Percentiles rank a stretch among this genome's conserved stretches.
Evolutionary conservation across 2,329 filamentous ascomycete genomes (phyloP).

Genomic region (Juglanconis sp.): DNA sequence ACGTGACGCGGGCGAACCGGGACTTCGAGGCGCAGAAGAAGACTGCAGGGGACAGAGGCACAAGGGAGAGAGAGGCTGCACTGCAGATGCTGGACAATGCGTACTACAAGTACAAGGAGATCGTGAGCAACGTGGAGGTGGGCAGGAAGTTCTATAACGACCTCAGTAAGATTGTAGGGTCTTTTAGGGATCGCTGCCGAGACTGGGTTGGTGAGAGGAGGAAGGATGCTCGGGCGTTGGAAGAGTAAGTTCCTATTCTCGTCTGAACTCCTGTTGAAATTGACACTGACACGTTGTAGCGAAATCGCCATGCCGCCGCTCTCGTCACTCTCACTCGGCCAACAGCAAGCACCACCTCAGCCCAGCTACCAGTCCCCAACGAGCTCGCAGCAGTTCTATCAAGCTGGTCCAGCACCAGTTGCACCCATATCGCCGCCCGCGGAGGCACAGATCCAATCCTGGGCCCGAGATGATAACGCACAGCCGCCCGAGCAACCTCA

Average conservation of each 20-base stretch:
- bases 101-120: conserved; percentile 95
- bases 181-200: conserved; percentile 74
- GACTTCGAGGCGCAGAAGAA: conserved; percentile 73
- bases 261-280: conserved; percentile 16
- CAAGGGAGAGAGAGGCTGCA: conserved; percentile 76
- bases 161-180: conserved; percentile 77
- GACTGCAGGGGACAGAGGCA: conserved; percentile 56
- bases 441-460: conserved; percentile 57
- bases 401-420: conserved; percentile 22
- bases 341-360: conserved; percentile 29
- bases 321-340: conserved; percentile 37
- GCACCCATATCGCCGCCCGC: conserved; percentile 27
- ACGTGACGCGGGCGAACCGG: conserved; percentile 71
- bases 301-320: conserved; percentile 52
- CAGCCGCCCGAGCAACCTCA: conserved; percentile 54
- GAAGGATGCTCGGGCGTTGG: conserved; percentile 74
- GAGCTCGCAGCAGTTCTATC: conserved; percentile 26
- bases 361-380: conserved; percentile 14
- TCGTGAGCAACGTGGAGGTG: conserved; percentile 85
- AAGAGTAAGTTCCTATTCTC: conserved; percentile 55
- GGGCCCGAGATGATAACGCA: conserved; percentile 42
- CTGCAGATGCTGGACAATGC: conserved; percentile 86
- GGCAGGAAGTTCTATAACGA: conserved; percentile 98
- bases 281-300: conserved; percentile 27
- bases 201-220: conserved; percentile 78